Conservation (phyloP, 345 rosid genomes). For the Arabidopsis thaliana region TAIR10.1 NC_003075.7:18397501-18398000, state of each 20-base stretch:
- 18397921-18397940: slow-evolving; percentile 92
- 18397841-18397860: slow-evolving; percentile 54
- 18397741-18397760: slow-evolving; percentile 37
- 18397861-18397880: slow-evolving; percentile 89
- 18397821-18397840: not conserved
- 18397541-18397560: slow-evolving; percentile 7
- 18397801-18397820: not conserved
- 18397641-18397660: slow-evolving; percentile 16
- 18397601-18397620: slow-evolving; percentile 5
- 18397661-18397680: not conserved
- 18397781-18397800: slow-evolving; percentile 26
- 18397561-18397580: slow-evolving; percentile 11
- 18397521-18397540: slow-evolving; percentile 8
- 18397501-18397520: slow-evolving; percentile 4
- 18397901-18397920: slow-evolving; percentile 93
- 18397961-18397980: slow-evolving; percentile 94
- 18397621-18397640: slow-evolving; percentile 15
- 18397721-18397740: slow-evolving; percentile 10
- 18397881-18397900: slow-evolving; percentile 84
- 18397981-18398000: slow-evolving; percentile 66
- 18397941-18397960: slow-evolving; percentile 78
- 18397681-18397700: not conserved
- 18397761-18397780: slow-evolving; percentile 30
- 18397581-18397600: slow-evolving; percentile 10
- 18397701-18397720: slow-evolving; percentile 20